These are phyloP conservation scores for Helminthosporium solani DNA, from an alignment of 2,329 filamentous ascomycete genomes.

Conservation along the genomic window DNA sequence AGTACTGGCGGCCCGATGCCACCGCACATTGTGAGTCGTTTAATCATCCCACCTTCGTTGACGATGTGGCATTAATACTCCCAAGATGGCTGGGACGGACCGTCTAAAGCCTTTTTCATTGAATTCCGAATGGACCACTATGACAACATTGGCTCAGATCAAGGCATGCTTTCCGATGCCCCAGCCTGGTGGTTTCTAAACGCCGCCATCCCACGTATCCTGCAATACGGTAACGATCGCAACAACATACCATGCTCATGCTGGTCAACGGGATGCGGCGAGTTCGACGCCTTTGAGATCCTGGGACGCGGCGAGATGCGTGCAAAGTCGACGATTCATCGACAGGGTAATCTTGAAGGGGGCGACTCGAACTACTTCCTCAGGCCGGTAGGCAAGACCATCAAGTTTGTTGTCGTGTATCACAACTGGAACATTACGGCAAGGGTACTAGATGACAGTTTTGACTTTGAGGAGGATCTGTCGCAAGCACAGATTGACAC, in stretches of 20 bases:
- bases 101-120: slow-evolving; percentile 71
- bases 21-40: slow-evolving; percentile 51
- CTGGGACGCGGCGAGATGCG: slow-evolving; percentile 64
- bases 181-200: slow-evolving; percentile 77
- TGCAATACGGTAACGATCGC: slow-evolving; percentile 62
- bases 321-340: slow-evolving; percentile 68
- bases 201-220: slow-evolving; percentile 67
- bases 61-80: slow-evolving; percentile 1
- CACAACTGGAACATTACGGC: slow-evolving; percentile 36
- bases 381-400: slow-evolving; percentile 59
- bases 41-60: background rate
- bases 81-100: slow-evolving; percentile 68
- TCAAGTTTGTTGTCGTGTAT: slow-evolving; percentile 59
- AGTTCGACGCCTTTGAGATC: slow-evolving; percentile 75
- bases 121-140: slow-evolving; percentile 66
- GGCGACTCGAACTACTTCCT: slow-evolving; percentile 72
- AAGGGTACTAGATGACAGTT: slow-evolving; percentile 40
- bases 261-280: slow-evolving; percentile 69
- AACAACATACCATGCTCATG: slow-evolving; percentile 61
- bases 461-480: slow-evolving; percentile 41
- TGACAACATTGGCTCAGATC: slow-evolving; percentile 31
- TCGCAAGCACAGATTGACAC: slow-evolving; percentile 35
- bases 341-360: slow-evolving; percentile 58
- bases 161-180: slow-evolving; percentile 60
- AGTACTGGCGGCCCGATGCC: slow-evolving; percentile 50